Evolutionary conservation across 2,329 filamentous ascomycete species (phyloP).

Genomic region (Rhinocladiella mackenziei): DNA sequence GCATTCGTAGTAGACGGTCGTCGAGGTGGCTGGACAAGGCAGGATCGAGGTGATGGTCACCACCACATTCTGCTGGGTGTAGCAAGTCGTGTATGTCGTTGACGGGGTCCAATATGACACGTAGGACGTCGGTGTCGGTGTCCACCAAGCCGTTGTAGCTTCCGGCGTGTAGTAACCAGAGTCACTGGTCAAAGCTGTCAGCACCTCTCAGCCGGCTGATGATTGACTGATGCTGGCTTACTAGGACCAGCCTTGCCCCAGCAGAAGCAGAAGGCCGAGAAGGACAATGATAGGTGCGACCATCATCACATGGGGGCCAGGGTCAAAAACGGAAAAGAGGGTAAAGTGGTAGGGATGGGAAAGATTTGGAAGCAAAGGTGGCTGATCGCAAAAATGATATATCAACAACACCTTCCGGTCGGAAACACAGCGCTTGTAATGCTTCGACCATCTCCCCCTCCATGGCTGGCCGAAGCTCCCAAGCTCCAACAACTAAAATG

Average conservation of each 20-base stretch:
- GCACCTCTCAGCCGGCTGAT: background rate
- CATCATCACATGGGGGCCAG: constrained; percentile 2
- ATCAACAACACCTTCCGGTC: no score
- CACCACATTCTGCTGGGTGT: constrained; percentile 20
- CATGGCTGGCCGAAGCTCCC: no score
- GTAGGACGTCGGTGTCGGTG: constrained; percentile 26
- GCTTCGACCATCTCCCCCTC: no score
- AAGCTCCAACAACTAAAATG: background rate
- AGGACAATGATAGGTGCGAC: constrained; percentile 1
- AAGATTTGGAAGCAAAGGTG: background rate
- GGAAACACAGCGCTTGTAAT: no score
- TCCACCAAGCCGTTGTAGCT: constrained; percentile 19
- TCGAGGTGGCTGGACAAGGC: constrained; percentile 24
- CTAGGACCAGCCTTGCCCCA: constrained; percentile 9
- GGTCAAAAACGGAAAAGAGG: background rate
- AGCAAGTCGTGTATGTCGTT: constrained; percentile 22
- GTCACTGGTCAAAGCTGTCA: constrained; percentile 14
- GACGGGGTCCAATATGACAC: constrained; percentile 21
- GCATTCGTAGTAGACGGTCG: constrained; percentile 23
- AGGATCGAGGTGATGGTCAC: constrained; percentile 25
- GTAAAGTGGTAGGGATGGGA: background rate
- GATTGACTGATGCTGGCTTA: constrained; percentile 7
- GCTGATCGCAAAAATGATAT: background rate
- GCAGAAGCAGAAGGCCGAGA: constrained; percentile 6
- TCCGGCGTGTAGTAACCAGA: constrained; percentile 20